Percentiles rank a stretch among this genome's conserved stretches.
phyloP scores from a whole-genome alignment of 768 basidiomycete genomes.

The Psilocybe cyanescens region DNA sequence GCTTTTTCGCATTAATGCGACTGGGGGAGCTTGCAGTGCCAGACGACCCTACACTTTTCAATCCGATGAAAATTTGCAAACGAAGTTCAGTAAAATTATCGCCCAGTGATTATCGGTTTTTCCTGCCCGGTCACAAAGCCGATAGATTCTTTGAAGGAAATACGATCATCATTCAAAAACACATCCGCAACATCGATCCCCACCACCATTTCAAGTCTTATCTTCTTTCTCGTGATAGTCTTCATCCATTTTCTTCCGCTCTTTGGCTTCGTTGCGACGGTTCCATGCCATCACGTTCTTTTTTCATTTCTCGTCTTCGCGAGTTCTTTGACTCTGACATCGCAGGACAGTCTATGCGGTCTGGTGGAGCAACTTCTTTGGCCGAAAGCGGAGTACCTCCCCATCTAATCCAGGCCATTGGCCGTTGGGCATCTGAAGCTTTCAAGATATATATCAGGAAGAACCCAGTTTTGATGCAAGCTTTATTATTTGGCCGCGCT shows the following conservation, averaged over 20 bases:
- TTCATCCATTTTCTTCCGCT: conserved; percentile 3
- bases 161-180: neutral
- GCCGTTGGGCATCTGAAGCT: conserved; percentile 18
- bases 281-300: conserved; percentile 4
- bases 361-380: conserved; percentile 18
- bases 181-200: too few species aligned
- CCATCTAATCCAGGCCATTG: conserved; percentile 17
- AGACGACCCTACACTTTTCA: conserved; percentile 33
- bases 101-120: conserved; percentile 21
- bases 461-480: too few species aligned
- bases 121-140: conserved; percentile 24
- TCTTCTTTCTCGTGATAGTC: neutral
- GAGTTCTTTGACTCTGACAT: neutral
- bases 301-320: conserved; percentile 11
- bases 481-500: too few species aligned
- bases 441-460: conserved; percentile 18
- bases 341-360: conserved; percentile 17
- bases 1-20: conserved; percentile 34
- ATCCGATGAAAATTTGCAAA: conserved; percentile 26
- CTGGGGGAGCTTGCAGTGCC: conserved; percentile 36
- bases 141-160: conserved; percentile 25
- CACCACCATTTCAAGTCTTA: too few species aligned
- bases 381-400: conserved; percentile 4
- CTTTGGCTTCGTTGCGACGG: conserved; percentile 18
- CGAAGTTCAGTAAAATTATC: conserved; percentile 22